Percentiles rank a stretch among this genome's conserved stretches.
These are phyloP conservation scores for Ramalina intermedia DNA, from an alignment of 495 filamentous ascomycete species.

Conservation along the genomic window DNA sequence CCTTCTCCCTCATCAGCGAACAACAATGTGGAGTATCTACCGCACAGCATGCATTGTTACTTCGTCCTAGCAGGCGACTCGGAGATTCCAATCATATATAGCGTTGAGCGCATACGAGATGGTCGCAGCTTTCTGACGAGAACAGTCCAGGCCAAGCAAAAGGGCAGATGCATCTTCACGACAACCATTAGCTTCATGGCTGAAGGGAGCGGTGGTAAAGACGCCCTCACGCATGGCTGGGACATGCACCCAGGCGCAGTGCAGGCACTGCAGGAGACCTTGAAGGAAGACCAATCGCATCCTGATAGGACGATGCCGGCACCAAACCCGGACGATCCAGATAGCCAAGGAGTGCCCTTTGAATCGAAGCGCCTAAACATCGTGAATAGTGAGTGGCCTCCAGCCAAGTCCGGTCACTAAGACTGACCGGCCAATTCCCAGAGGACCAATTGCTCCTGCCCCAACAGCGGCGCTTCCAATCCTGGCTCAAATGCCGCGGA, in stretches of 20 bases:
- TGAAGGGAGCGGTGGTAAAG: slow-evolving; percentile 49
- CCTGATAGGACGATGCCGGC: not conserved
- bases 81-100: slow-evolving; percentile 75
- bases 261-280: slow-evolving; percentile 18
- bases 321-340: too few relatives aligned
- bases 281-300: slow-evolving; percentile 13
- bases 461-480: slow-evolving; percentile 53
- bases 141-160: slow-evolving; percentile 84
- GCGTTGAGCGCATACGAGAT: slow-evolving; percentile 83
- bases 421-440: not conserved
- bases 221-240: slow-evolving; percentile 43
- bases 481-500: slow-evolving; percentile 69
- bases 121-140: slow-evolving; percentile 87
- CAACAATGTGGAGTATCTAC: slow-evolving; percentile 38
- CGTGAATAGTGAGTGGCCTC: slow-evolving; percentile 27
- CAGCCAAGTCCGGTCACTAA: not conserved
- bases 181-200: slow-evolving; percentile 80
- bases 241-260: slow-evolving; percentile 37
- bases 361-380: slow-evolving; percentile 28
- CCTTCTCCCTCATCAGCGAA: slow-evolving; percentile 32
- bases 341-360: slow-evolving; percentile 23
- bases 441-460: slow-evolving; percentile 31
- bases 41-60: slow-evolving; percentile 98
- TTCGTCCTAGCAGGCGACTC: slow-evolving; percentile 84
- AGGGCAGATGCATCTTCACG: slow-evolving; percentile 84